Percentiles rank a stretch among this genome's conserved stretches.
Evolutionary conservation across 2,329 filamentous ascomycete genomes (phyloP).

Genomic region (Gnomoniopsis smithogilvyi): DNA sequence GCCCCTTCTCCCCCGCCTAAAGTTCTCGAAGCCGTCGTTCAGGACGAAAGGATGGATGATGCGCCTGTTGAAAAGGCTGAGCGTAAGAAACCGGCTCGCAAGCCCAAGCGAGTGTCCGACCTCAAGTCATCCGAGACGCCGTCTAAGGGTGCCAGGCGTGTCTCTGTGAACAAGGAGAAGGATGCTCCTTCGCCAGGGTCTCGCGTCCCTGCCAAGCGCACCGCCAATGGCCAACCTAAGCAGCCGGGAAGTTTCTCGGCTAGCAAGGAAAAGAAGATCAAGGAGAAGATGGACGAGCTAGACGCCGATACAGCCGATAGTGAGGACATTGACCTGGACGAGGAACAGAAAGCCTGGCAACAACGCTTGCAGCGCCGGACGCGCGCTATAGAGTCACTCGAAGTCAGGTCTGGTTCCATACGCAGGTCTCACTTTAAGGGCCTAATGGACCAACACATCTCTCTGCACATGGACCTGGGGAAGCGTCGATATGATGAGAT

Average conservation of each 20-base stretch:
- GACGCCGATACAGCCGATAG: constrained; percentile 40
- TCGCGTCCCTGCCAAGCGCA: constrained; percentile 53
- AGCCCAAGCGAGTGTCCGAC: constrained; percentile 48
- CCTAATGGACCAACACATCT: constrained; percentile 59
- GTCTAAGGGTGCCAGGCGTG: constrained; percentile 47
- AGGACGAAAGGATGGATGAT: constrained; percentile 19
- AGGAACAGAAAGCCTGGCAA: constrained; percentile 46
- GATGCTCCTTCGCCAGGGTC: constrained; percentile 34
- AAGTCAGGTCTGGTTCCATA: constrained; percentile 62
- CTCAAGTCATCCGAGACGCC: constrained; percentile 46
- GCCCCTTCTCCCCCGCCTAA: constrained; percentile 7
- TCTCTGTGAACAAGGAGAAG: constrained; percentile 41
- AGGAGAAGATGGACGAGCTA: constrained; percentile 55
- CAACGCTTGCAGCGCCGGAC: constrained; percentile 64
- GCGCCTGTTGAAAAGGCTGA: constrained; percentile 23
- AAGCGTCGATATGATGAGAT: constrained; percentile 73
- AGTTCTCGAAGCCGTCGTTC: constrained; percentile 10
- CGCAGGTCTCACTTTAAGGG: constrained; percentile 58
- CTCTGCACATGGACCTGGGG: constrained; percentile 65
- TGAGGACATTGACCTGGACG: constrained; percentile 40
- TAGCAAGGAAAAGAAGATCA: constrained; percentile 66
- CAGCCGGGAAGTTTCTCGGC: constrained; percentile 45
- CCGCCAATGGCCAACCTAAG: constrained; percentile 56
- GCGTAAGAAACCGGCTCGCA: constrained; percentile 34
- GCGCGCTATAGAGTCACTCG: constrained; percentile 60